Evolutionary conservation across 164 flowering plant genomes (phyloP), one percentile per base, ranked within the genome.

Genomic region (Saururus chinensis): DNA sequence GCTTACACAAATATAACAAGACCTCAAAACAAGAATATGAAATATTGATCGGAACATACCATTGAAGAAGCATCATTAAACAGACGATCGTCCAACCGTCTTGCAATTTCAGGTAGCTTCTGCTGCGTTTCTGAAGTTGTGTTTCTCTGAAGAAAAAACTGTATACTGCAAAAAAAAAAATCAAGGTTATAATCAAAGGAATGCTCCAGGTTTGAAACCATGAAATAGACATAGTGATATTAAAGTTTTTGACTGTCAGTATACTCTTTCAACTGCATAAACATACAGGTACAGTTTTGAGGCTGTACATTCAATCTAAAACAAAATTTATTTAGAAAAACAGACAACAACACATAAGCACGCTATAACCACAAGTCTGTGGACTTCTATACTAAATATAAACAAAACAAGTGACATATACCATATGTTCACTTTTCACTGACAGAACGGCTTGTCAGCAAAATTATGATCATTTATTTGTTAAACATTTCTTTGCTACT

Each of bases 61-160:
- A 76, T 75, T 61, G 87, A 59, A 21, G 53, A 1, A 66, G 99
- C 87, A 59, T 9, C 51, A 66, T 71, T 85, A 53, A 75, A 82
- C 11, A 93, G 64, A 19, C 75, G 71, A 58, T 83, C 95, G 66
- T 93, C 99, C 66, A 90, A 64, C 51, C 92, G 92, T 70, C 62
- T 88, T 24, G 75, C 84, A 71, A 93, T 53, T 71, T 88, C 95
- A 25, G 40, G 48, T 37, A 81, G 37, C 79, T 60, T 85, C 42
- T 56, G 48, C 59, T 64, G 73, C 71, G 62, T 65, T 54, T 70
- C 71, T 35, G 40, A 45, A 57, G 66, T 1, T 24, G 60, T 12
- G 30, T 23, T 59, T 16, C 56, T 62, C 68, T 67, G 70, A 60
- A 40, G 71, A n/a, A 60, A 41, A 62, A 68, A 45, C 24, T 60